phyloP scores from a whole-genome alignment of 2,329 filamentous ascomycete genomes.

The Podosphaera xanthii region DNA sequence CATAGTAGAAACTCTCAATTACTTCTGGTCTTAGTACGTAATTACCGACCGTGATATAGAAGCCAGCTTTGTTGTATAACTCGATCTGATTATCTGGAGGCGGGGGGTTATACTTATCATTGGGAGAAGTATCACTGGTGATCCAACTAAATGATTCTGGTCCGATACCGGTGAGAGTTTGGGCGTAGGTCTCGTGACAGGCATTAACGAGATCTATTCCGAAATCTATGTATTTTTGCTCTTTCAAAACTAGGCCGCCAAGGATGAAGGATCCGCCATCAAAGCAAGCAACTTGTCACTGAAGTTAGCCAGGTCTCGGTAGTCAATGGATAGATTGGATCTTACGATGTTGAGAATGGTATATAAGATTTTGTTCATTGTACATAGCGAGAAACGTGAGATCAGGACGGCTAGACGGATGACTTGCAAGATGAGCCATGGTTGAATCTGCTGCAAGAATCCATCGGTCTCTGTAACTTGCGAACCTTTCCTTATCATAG shows the following conservation, averaged over 20 bases:
- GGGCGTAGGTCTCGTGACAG: constrained; percentile 51
- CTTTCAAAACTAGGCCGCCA: constrained; percentile 45
- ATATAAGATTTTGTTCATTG: constrained; percentile 21
- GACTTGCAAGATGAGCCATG: constrained; percentile 46
- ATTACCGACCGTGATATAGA: constrained; percentile 36
- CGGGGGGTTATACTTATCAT: constrained; percentile 19
- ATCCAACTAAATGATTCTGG: constrained; percentile 50
- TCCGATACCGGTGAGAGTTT: constrained; percentile 49
- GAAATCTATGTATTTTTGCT: constrained; percentile 46
- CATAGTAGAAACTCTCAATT: constrained; percentile 69
- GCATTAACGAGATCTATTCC: constrained; percentile 48
- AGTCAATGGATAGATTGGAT: background rate
- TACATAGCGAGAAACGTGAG: constrained; percentile 48
- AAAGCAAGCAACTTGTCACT: constrained; percentile 46
- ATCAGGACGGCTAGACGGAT: constrained; percentile 42
- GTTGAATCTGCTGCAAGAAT: constrained; percentile 50
- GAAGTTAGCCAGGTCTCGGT: background rate
- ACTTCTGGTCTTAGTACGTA: constrained; percentile 65
- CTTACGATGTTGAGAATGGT: constrained; percentile 23
- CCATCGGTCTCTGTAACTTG: constrained; percentile 50
- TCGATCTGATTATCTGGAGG: constrained; percentile 22
- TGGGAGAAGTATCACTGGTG: constrained; percentile 18
- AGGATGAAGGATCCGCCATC: constrained; percentile 70
- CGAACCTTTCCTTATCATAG: constrained; percentile 45
- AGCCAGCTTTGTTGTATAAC: constrained; percentile 47